These are phyloP conservation scores for Suhomyces canberraensis DNA, from an alignment of 805 yeast genomes.

Conservation along the genomic window DNA sequence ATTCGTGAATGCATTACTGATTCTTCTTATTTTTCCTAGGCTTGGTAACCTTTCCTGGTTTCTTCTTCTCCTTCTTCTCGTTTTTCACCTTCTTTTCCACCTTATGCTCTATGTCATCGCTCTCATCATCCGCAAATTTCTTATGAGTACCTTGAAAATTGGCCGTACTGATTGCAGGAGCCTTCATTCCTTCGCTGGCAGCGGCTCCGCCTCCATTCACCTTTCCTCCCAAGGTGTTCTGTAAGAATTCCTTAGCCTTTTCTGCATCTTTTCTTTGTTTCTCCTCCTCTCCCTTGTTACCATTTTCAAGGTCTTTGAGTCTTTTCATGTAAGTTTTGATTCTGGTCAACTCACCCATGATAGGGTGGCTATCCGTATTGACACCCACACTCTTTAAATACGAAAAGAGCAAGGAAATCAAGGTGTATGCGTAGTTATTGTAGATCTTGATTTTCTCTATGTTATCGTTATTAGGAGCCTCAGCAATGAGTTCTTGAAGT, in stretches of 20 bases:
- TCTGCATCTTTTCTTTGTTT: constrained; percentile 21
- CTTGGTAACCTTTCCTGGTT: constrained; percentile 4
- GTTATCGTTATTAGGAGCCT: constrained; percentile 18
- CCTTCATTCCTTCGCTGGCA: constrained; percentile 20
- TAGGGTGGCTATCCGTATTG: constrained; percentile 55
- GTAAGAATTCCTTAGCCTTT: constrained; percentile 47
- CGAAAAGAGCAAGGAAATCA: constrained; percentile 56
- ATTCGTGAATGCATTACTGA: constrained; percentile 1
- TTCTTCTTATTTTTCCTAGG: constrained; percentile 5
- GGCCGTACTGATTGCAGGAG: constrained; percentile 51
- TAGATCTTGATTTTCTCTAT: constrained; percentile 29
- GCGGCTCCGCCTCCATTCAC: constrained; percentile 31
- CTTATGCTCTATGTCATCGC: no score
- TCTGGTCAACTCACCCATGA: constrained; percentile 63
- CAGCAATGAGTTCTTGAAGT: constrained; percentile 36
- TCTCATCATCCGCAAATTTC: constrained; percentile 37
- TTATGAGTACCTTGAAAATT: constrained; percentile 56
- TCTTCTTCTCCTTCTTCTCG: neutral
- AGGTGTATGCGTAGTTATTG: constrained; percentile 47
- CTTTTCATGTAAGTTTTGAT: constrained; percentile 67
- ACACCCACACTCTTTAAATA: constrained; percentile 58
- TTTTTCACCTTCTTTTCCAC: no score
- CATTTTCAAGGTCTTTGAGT: constrained; percentile 39
- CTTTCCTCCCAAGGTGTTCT: constrained; percentile 40
- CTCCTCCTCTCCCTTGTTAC: constrained; percentile 18